Base-by-base conservation (phyloP, 129 eudicot species). In the Calendula officinalis region DNA sequence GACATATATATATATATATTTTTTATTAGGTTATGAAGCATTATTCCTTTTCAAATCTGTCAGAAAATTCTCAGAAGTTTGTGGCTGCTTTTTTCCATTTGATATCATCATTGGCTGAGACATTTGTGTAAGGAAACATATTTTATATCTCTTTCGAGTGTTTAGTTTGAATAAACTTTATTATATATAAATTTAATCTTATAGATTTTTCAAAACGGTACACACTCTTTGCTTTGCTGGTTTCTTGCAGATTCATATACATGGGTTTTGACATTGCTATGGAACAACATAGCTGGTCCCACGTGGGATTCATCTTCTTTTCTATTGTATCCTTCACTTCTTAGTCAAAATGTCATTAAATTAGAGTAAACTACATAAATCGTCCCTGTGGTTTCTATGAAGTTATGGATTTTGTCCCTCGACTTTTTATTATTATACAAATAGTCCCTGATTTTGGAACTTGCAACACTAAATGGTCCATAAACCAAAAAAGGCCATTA, bases 251-350 rank as follows among this genome's bases (percentile, higher is more conserved):
- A 78, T 94, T 94, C 72, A 94, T 94, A 69, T 94, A 94, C 88
- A 94, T 94, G 99, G 99, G 99, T 37, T 87, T 94, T 76, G 99
- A 94, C 80, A 94, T 94, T 78, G 99, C 95, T 74, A 94, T 94
- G 99, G 99, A 94, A 72, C 83, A 86, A 52, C 99, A 94, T 76
- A 94, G 97, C 82, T 89, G 95, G 99, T 94, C 99, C 62, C 99
- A 94, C 62, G 43, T 89, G 15, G 97, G 99, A 79, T 94, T 94
- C 75, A 89, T 94, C 88, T 86, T 94, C 68, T 94, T 86, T 78
- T 94, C 99, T 63, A 86, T 94, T 76, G 97, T 94, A 94, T 94
- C 97, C 99, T 89, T 78, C 52, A 53, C 56, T 59, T 60, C 12
- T 56, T 41, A 13, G 49, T 60, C 14, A 69, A 56, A 53, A 43